Evolutionary conservation across 805 yeast species (phyloP).

Genomic region (Saturnispora sekii): DNA sequence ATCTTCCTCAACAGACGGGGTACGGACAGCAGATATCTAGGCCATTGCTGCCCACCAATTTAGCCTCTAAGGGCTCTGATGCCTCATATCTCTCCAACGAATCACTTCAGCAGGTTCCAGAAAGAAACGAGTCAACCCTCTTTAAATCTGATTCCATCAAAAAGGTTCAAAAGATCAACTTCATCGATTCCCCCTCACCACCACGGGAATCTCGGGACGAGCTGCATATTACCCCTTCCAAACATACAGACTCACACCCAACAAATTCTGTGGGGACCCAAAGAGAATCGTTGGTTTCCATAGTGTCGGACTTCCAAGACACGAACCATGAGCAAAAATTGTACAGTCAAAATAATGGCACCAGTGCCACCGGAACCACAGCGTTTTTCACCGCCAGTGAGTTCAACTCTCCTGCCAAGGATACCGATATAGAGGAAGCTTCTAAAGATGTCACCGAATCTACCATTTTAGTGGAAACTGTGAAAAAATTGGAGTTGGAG

Average conservation of each 20-base stretch:
- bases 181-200: neutral
- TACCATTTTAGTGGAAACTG: neutral
- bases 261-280: neutral
- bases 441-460: neutral
- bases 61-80: no score
- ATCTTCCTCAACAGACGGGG: no score
- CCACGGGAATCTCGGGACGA: neutral
- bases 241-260: neutral
- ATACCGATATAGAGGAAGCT: neutral
- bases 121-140: neutral
- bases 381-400: conserved; percentile 2
- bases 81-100: no score
- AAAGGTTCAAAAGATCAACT: conserved; percentile 6
- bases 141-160: neutral
- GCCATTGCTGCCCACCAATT: neutral
- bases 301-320: neutral
- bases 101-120: no score
- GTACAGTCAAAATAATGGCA: conserved; percentile 1
- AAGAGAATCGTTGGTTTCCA: conserved; percentile 3
- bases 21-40: no score
- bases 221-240: no score
- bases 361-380: conserved; percentile 1
- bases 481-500: neutral
- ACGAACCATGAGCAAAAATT: neutral
- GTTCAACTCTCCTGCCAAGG: neutral